Evolutionary conservation across 2,329 filamentous ascomycete genomes (phyloP), one percentile per base, ranked within the genome.

Genomic region (Ustulina deusta): DNA sequence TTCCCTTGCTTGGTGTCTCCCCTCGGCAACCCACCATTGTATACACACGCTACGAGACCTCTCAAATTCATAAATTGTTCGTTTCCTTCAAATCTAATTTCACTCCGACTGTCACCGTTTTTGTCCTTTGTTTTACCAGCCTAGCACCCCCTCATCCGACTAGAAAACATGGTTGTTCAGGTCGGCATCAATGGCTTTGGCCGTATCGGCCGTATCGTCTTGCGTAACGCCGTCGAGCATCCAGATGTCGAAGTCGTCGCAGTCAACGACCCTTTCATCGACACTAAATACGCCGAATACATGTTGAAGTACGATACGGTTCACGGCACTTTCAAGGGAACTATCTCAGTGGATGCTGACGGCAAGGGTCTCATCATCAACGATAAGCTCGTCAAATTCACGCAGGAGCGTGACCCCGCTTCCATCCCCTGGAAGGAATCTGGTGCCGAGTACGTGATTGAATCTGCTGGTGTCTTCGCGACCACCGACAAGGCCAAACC

Each of bases 111-210:
- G n/a, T n/a, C n/a, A n/a, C n/a, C n/a, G n/a, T n/a, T n/a, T n/a
- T n/a, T n/a, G n/a, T n/a, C n/a, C n/a, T n/a, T n/a, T n/a, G n/a
- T n/a, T n/a, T n/a, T n/a, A n/a, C n/a, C n/a, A n/a, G n/a, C n/a
- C n/a, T n/a, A n/a, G n/a, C n/a, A n/a, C n/a, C n/a, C n/a, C n/a
- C n/a, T n/a, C n/a, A n/a, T n/a, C n/a, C n/a, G n/a, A n/a, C n/a
- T n/a, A n/a, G n/a, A n/a, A n/a, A 77, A 77, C 72, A 87, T 87
- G 84, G 78, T 80, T 81, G 82, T 86, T 81, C 89, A 97, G 90
- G 93, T 97, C 82, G 94, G 94, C 84, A 97, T 97, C 91, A 98
- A 97, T 92, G 95, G 96, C 84, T 99, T 99, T 89, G 96, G 96
- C 87, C 94, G 95, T 85, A 99, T 99, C 85, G 95, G 95, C 81